Percentiles rank a stretch among this genome's conserved stretches.
These are phyloP conservation scores for Fusarium azukiicola DNA, from an alignment of 2,329 filamentous ascomycete genomes.

Conservation along the genomic window DNA sequence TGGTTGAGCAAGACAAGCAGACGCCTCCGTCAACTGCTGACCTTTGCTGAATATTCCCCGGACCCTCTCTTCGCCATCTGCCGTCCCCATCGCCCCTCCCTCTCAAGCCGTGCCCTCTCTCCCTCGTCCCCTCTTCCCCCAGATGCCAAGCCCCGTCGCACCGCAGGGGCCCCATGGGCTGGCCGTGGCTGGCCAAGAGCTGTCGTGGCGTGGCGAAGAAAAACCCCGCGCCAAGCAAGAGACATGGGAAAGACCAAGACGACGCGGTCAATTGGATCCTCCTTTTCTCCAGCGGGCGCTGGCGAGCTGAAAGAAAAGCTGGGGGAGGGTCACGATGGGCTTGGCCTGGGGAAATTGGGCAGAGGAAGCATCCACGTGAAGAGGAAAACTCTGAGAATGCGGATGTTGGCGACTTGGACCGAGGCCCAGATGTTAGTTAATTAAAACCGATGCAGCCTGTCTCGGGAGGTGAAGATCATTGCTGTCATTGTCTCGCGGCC, in stretches of 20 bases:
- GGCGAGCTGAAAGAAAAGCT: constrained; percentile 22
- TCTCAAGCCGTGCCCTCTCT: background rate
- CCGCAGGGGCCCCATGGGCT: constrained; percentile 18
- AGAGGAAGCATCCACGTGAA: constrained; percentile 7
- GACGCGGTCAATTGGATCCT: background rate
- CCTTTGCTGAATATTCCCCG: constrained; percentile 25
- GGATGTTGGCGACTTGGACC: too few species aligned
- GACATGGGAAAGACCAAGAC: constrained; percentile 14
- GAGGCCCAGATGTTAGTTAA: constrained; percentile 11
- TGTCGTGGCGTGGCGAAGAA: constrained; percentile 15
- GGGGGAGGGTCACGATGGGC: constrained; percentile 37
- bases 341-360: constrained; percentile 27
- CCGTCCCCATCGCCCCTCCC: constrained; percentile 20
- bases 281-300: constrained; percentile 18
- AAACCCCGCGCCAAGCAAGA: constrained; percentile 43
- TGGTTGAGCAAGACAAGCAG: background rate
- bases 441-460: constrained; percentile 27
- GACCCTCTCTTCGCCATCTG: constrained; percentile 36
- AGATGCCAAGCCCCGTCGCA: constrained; percentile 32
- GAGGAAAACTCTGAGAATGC: too few species aligned
- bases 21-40: constrained; percentile 7
- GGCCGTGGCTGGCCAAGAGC: constrained; percentile 26
- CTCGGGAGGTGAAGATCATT: constrained; percentile 37
- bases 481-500: constrained; percentile 25
- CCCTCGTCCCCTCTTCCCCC: constrained; percentile 18